Base-by-base conservation (phyloP, 1,284 basidiomycete genomes). In the Cutaneotrichosporon spelunceum region DNA sequence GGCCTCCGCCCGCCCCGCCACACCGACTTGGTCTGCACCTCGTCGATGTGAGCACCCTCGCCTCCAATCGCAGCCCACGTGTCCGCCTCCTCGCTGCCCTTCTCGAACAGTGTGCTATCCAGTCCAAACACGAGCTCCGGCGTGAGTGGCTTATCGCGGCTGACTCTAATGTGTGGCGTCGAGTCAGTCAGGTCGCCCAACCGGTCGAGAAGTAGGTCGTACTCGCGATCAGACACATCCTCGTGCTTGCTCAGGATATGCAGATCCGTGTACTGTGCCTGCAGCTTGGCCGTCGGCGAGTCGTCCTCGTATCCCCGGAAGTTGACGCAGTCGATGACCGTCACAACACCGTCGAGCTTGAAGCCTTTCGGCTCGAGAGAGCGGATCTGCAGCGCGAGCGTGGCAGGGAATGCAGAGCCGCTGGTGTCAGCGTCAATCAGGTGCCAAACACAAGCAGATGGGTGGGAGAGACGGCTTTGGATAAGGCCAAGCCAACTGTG, bases 201-300 rank as follows among this genome's bases (percentile, higher is more conserved):
- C 65, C 90, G 88, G 75, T 95, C 92, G 53, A 92, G 78, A 29
- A 94, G 88, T 57, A 85, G 80, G 75, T 94, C 91, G 53, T 91
- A 82, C 39, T 86, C 82, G 33, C 87, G 85, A 64, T 91, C 90
- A 10, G 87, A 83, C 48, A 75, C 82, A 61, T 88, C 84, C 68
- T 93, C 90, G 86, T 88, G 91, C 82, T 95, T 94, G 71, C 91
- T 92, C 85, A 95, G 84, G 29, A 94, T 81, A 58, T 94, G 86
- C 49, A 93, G 83, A 72, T 95, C 92, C 3, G 91, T 92, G 74
- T 93, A 95, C 71, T 88, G 88, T n/a, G 92, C 90, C 80, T 93
- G 91, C 85, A 94, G 90, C 77, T 85, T 89, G 30, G 91, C 92
- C 7, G 91, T 91, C 0, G 88, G 87, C 24, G 88, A 91, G 3